Evolutionary conservation across 164 flowering plant genomes (phyloP), one percentile per base, ranked within the genome.

Genomic region (Tetrastigma voinierianum): DNA sequence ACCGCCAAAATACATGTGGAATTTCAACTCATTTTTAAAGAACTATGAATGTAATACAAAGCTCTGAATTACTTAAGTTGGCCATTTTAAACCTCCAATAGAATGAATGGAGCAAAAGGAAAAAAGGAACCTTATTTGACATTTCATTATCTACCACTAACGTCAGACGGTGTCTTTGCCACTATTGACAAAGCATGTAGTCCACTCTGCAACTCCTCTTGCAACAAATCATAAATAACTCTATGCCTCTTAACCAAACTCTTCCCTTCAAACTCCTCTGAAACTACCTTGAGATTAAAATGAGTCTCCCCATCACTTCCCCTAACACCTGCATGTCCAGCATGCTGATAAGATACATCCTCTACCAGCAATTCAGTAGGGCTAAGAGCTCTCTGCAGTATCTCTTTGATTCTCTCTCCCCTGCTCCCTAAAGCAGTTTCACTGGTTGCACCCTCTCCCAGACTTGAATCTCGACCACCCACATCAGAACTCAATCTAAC

Each of bases 231-330:
- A 72, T 94, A 94, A 47, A 94, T 66, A 40, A 90, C 64, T 70
- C 96, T 72, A 70, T 94, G 98, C 78, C 97, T 83, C 81, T 94
- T 94, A 57, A 94, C 90, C 85, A 86, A 69, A 69, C 96, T 94
- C 82, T 90, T 90, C 64, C 97, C 97, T 76, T 89, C 88, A 61
- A 94, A 94, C 66, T 79, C 88, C 70, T 83, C 55, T 0, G 97
- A 91, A 52, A 94, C 96, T 54, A 94, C 77, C 67, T 73, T 87
- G 67, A 94, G 63, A 77, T 91, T 91, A 57, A 90, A 91, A 85
- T 95, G 98, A 12, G 98, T 95, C 80, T 94, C 98, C 13, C 93
- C 98, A 54, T 76, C 84, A 57, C 80, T 79, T 3, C 90, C 91
- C 69, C 79, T 77, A 32, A 77, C 89, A 21, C 91, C 96, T 12